Evolutionary conservation across 2,329 filamentous ascomycete genomes (phyloP), one percentile per base, ranked within the genome.

Genomic region (Penicillium sp.): DNA sequence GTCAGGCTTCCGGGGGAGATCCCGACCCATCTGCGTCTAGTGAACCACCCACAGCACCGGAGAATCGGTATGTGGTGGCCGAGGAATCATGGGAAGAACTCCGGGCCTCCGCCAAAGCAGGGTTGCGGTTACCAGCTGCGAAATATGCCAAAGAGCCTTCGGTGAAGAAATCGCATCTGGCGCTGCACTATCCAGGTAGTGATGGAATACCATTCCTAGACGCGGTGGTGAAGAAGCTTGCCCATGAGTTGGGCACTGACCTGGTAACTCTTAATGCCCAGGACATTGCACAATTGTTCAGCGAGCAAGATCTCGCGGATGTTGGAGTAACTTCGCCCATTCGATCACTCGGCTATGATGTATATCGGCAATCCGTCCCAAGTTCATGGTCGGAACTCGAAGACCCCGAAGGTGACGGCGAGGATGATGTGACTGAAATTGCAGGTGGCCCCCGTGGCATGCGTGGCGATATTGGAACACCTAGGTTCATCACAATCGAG

Each of bases 151-250:
- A 78, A 49, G 76, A 77, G n/a, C 80, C 81, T 47, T 75, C 80
- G 3, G 75, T 77, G 25, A 71, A 74, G 31, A 84, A 84, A 61
- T 81, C 83, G 4, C 82, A 88, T 62, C 73, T 86, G 19, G 77
- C 84, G 6, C 73, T 89, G 13, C 82, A 86, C 56, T 87, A 85
- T 61, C 84, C 85, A 1, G 79, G 80, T 27, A 78, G 82, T 42
- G 81, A 83, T 47, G 82, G 79, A 39, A 83, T 80, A 55, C 70
- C 73, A 47, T 81, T 83, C 60, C 73, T 90, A 36, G 82, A 87
- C 61, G 74, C 77, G 4, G 77, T 90, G n/a, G 83, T 93, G 2
- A 80, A 84, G 58, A 81, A 84, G 50, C 77, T 89, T 43, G 89
- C 89, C 0, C 76, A 77, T 13, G 81, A 85, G 35, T 76, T 89